Evolutionary conservation across 305 asterid species (phyloP), one percentile per base, ranked within the genome.

Genomic region (Plantago lanceolata): DNA sequence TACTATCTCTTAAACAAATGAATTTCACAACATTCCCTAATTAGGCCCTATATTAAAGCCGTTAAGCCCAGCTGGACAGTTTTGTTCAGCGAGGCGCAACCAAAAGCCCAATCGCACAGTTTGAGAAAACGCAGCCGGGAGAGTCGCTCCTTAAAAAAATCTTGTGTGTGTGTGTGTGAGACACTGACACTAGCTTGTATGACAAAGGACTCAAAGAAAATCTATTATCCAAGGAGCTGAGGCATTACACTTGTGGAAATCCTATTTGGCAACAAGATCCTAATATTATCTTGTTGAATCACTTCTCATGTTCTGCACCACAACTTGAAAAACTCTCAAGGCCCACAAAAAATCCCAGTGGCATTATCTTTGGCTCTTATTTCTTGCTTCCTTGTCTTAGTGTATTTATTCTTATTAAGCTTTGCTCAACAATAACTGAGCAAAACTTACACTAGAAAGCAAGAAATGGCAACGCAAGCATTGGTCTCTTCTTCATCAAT

Each of bases 401-500:
- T 61, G 26, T 18, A 43, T 26, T 7, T n/a, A 16, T n/a, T 51
- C 67, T 55, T 58, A 29, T 47, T 8, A 9, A 20, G 43, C 19
- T 40, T 28, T 44, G 43, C 18, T 15, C 61, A 62, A 19, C 8
- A n/a, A 53, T 24, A 56, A n/a, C 37, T 8, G 45, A 12, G 9
- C 9, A 45, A 18, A 17, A 37, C 50, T 16, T 6, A 8, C 11
- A 33, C 18, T n/a, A 19, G 20, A 24, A 20, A 24, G 24, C 3
- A 9, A 44, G 15, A 59, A 74, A 93, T 93, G 99, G 99, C 98
- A 59, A 71, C 96, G 14, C 95, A 87, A 48, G 96, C 97, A 28
- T 64, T 93, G 81, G 83, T 85, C 71, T 92, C 98, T 53, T 93
- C 97, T 9, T 89, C 98, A n/a, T 89, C 96, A 59, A 83, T 93